Conservation (phyloP, 2,329 filamentous ascomycete species). For the Colletotrichum falcatum region DNA sequence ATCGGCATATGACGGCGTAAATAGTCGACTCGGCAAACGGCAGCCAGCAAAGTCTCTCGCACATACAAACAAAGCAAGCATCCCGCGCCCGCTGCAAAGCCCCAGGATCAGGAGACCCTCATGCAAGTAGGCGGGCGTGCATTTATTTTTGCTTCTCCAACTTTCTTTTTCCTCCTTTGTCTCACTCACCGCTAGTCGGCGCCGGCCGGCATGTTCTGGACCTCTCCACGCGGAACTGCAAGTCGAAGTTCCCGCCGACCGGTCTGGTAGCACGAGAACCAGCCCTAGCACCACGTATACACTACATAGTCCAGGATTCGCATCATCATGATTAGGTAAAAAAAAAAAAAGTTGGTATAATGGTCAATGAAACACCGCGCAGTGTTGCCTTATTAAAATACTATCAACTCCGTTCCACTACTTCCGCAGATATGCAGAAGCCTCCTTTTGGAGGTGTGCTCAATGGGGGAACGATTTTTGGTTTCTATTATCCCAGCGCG, state of each 20-base stretch:
- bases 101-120: conserved; percentile 20
- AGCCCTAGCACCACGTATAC: not conserved
- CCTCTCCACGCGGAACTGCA: conserved; percentile 31
- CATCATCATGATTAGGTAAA: not conserved
- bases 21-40: conserved; percentile 24
- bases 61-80: conserved; percentile 4
- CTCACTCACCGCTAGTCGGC: conserved; percentile 40
- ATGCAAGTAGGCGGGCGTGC: conserved; percentile 21
- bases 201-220: conserved; percentile 21
- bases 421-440: conserved; percentile 22
- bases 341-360: not conserved
- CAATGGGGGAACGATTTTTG: conserved; percentile 8
- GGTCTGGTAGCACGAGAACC: not conserved
- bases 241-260: conserved; percentile 11
- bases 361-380: conserved; percentile 14
- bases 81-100: conserved; percentile 11
- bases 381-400: conserved; percentile 38
- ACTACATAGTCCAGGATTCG: not conserved
- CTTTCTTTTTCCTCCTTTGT: conserved; percentile 19
- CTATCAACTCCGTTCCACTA: conserved; percentile 31
- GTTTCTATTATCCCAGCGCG: conserved; percentile 30
- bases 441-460: conserved; percentile 9
- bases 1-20: conserved; percentile 3
- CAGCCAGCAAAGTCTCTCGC: conserved; percentile 11
- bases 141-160: conserved; percentile 5